Evolutionary conservation across 306 rosid species (phyloP), one percentile per base, ranked within the genome.

Genomic region (Mucuna pruriens): DNA sequence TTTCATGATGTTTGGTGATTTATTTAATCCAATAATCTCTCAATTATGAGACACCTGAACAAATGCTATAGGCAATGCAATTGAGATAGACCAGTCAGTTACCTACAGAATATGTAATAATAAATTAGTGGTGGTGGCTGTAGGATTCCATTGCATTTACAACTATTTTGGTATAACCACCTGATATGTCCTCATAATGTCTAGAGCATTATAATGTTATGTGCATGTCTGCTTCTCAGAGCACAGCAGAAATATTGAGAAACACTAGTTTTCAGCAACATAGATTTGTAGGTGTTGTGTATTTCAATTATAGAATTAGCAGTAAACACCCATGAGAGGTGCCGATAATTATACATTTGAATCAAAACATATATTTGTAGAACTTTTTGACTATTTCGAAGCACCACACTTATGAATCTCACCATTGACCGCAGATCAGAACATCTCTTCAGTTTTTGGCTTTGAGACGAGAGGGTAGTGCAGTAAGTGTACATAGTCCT

Each of bases 391-490:
- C 45, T 40, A 36, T 69, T 34, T 64, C 3, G 4, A 62, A 78
- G 79, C 58, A 48, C n/a, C 9, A 22, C 19, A 22, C 26, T 85
- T 63, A 88, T 33, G 75, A 55, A 23, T 85, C 78, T 86, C 71
- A 36, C 54, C 36, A 23, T 83, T 80, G 64, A 69, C 77, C 89
- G 75, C 91, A 93, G 97, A 77, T 93, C 75, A 90, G 82, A 85
- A 93, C 94, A 71, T 90, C 97, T 69, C 94, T 93, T 86, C 93
- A 93, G 85, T 80, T 90, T 85, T 90, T 93, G 86, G 90, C 97
- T 75, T 76, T 91, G 90, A 91, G 78, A 71, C 83, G 93, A 70
- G 93, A 93, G 90, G 84, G 97, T 70, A 72, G 65, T 71, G 69
- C 75, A 48, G 97, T 91, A 78, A 78, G 90, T 84, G 55, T 69